phyloP scores from a whole-genome alignment of 495 filamentous ascomycete species.

The Hypoxylon perforatum region DNA sequence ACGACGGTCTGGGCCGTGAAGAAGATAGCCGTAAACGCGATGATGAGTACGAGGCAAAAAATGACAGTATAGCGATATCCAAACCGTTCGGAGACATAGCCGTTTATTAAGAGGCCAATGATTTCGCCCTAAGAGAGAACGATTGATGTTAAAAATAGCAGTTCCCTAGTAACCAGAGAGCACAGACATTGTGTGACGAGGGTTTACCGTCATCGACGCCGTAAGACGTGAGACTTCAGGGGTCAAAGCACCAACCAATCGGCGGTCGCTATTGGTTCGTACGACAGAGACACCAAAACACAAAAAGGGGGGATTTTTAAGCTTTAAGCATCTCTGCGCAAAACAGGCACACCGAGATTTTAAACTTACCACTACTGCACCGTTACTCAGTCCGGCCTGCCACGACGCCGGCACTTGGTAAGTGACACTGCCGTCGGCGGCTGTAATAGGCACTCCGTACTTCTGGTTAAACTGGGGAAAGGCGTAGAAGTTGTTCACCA shows the following conservation, averaged over 20 bases:
- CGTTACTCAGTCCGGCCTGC: conserved; percentile 81
- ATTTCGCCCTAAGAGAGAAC: conserved; percentile 66
- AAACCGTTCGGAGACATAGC: conserved; percentile 78
- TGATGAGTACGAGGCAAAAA: conserved; percentile 70
- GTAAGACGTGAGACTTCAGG: conserved; percentile 1
- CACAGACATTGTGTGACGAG: neutral
- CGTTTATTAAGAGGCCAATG: conserved; percentile 80
- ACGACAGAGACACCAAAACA: conserved; percentile 1
- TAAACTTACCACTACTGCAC: conserved; percentile 57
- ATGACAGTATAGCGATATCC: conserved; percentile 80
- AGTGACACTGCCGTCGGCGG: conserved; percentile 56
- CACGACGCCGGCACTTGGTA: conserved; percentile 79
- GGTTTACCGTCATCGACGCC: neutral
- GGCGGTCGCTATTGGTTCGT: too few relatives aligned
- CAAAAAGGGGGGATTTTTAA: conserved; percentile 4
- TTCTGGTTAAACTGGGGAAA: conserved; percentile 73
- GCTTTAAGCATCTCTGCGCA: neutral
- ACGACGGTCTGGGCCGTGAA: conserved; percentile 79
- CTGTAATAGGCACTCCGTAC: conserved; percentile 66
- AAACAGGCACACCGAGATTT: neutral
- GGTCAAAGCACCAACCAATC: conserved; percentile 1
- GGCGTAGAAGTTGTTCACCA: conserved; percentile 69
- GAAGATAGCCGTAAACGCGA: conserved; percentile 78
- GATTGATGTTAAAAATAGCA: conserved; percentile 7
- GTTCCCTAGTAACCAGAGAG: neutral